Percentiles rank a stretch among this genome's conserved stretches.
These are phyloP conservation scores for Xylariales sp. DNA, from an alignment of 2,329 filamentous ascomycete species.

Conservation along the genomic window DNA sequence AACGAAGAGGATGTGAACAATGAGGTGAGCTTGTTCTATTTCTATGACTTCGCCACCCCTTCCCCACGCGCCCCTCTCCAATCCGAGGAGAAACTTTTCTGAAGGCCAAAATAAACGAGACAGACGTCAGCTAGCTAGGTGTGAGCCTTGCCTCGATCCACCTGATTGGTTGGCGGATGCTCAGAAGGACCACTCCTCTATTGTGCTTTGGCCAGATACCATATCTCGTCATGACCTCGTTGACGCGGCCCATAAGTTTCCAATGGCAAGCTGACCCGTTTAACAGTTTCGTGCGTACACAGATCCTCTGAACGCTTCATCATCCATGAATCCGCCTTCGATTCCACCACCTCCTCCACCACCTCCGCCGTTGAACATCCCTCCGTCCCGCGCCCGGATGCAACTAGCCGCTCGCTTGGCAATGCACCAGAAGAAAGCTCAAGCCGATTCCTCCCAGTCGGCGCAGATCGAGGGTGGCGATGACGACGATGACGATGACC, in stretches of 20 bases:
- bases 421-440: constrained; percentile 63
- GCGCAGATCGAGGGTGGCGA: constrained; percentile 36
- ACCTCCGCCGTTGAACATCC: constrained; percentile 77
- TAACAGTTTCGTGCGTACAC: constrained; percentile 55
- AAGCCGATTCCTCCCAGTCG: constrained; percentile 34
- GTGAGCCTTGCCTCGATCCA: too few species aligned
- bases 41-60: not conserved
- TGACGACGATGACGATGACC: constrained; percentile 30
- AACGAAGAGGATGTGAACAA: constrained; percentile 70
- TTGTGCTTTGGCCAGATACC: too few species aligned
- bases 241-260: not conserved
- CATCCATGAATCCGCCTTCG: constrained; percentile 51
- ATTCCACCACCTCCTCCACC: constrained; percentile 58
- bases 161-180: too few species aligned
- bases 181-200: too few species aligned
- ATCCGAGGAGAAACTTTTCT: too few species aligned
- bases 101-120: not conserved
- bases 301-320: constrained; percentile 45
- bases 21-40: constrained; percentile 49
- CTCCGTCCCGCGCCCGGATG: constrained; percentile 78
- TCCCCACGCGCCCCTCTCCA: not conserved
- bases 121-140: too few species aligned
- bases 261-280: constrained; percentile 7
- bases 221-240: too few species aligned
- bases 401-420: constrained; percentile 87